Conservation (phyloP, 2,329 filamentous ascomycete genomes). For the Eurotiales sp. region DNA sequence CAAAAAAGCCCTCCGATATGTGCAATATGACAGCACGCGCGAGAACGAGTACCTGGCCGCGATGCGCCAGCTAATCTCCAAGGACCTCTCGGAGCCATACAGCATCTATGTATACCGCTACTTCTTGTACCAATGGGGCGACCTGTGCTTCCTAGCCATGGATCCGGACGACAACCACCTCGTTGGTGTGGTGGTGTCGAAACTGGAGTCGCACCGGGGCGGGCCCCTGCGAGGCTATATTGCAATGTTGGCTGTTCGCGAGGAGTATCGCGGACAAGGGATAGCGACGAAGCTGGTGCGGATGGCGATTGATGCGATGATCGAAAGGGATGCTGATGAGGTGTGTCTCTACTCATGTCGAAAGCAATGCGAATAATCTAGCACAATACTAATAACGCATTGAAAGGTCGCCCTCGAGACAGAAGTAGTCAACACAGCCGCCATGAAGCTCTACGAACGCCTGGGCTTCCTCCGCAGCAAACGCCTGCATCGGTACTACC, state of each 20-base stretch:
- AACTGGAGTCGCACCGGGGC: conserved; percentile 83
- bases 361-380: no score
- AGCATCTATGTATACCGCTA: conserved; percentile 99
- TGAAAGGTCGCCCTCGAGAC: conserved; percentile 81
- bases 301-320: conserved; percentile 88
- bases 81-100: conserved; percentile 95
- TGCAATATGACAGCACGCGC: conserved; percentile 57
- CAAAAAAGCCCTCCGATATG: conserved; percentile 49
- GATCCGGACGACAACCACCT: conserved; percentile 53
- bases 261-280: conserved; percentile 74
- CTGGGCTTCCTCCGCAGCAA: conserved; percentile 91
- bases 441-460: conserved; percentile 88
- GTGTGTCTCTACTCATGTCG: no score
- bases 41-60: conserved; percentile 70
- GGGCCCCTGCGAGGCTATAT: conserved; percentile 92
- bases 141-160: conserved; percentile 84
- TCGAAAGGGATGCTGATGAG: conserved; percentile 77
- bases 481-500: conserved; percentile 87
- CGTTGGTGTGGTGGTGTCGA: conserved; percentile 89
- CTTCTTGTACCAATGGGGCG: conserved; percentile 95
- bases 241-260: conserved; percentile 92
- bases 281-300: conserved; percentile 88
- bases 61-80: conserved; percentile 89
- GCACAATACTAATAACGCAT: no score
- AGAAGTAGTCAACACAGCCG: conserved; percentile 85